phyloP scores from a whole-genome alignment of 345 rosid species.

The Excoecaria agallocha region DNA sequence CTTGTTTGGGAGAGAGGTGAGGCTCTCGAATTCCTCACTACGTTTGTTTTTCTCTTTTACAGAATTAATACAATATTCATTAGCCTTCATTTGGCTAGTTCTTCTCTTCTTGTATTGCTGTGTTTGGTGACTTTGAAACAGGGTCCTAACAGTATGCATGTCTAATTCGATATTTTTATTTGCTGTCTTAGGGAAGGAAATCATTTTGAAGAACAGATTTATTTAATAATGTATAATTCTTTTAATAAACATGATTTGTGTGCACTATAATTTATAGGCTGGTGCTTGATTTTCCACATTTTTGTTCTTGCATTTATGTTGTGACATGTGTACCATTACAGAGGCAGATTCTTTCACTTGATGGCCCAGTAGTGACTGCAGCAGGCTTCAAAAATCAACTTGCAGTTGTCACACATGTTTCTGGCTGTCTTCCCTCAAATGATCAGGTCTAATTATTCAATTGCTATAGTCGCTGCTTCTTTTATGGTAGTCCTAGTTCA shows the following conservation, averaged over 20 bases:
- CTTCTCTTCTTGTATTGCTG: no score
- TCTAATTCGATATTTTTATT: background rate
- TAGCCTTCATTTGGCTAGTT: no score
- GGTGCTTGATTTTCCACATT: background rate
- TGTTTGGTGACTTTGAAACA: no score
- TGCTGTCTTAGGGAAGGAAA: background rate
- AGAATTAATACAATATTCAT: no score
- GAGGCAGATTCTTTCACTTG: slow-evolving; percentile 80
- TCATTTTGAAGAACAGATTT: background rate
- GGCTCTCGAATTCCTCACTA: no score
- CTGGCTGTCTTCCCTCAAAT: slow-evolving; percentile 75
- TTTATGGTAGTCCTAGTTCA: background rate
- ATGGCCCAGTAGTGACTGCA: slow-evolving; percentile 83
- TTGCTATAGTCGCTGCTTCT: background rate
- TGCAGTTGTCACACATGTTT: slow-evolving; percentile 75
- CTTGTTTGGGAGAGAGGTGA: no score
- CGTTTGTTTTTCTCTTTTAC: no score
- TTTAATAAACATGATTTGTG: no score
- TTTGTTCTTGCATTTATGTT: background rate
- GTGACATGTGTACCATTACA: slow-evolving; percentile 32
- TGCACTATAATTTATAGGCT: background rate
- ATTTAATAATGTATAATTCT: background rate
- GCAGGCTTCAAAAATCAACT: slow-evolving; percentile 78
- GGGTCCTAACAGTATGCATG: no score
- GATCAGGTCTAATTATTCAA: slow-evolving; percentile 56